Conservation (phyloP, 352 stramenopile genomes). For the Phytopythium boreale region DNA sequence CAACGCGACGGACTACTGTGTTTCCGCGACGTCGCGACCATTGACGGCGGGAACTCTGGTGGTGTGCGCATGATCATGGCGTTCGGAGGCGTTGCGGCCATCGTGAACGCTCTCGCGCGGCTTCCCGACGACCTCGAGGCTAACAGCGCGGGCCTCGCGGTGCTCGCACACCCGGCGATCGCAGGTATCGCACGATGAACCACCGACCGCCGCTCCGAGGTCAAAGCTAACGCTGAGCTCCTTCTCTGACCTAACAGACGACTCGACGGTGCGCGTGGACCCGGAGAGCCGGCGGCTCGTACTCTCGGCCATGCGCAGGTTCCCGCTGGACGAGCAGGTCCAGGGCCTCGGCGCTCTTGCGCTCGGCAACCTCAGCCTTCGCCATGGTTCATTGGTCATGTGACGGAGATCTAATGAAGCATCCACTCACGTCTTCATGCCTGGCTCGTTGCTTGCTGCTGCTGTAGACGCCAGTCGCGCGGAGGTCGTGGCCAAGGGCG, state of each 20-base stretch:
- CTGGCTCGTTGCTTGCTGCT: background rate
- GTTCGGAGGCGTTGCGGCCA: constrained; percentile 33
- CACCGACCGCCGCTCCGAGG: background rate
- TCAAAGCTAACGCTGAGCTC: background rate
- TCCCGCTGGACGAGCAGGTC: constrained; percentile 54
- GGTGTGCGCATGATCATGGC: constrained; percentile 37
- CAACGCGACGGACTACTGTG: constrained; percentile 50
- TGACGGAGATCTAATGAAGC: background rate
- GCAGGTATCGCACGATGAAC: constrained; percentile 17
- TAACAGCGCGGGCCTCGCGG: constrained; percentile 44
- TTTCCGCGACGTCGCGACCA: constrained; percentile 26
- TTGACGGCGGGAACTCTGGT: constrained; percentile 14
- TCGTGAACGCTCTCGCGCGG: constrained; percentile 46
- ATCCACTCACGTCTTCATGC: background rate
- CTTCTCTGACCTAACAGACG: constrained; percentile 16
- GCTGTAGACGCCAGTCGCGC: constrained; percentile 50
- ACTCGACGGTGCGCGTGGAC: constrained; percentile 43
- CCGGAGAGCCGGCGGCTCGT: constrained; percentile 51
- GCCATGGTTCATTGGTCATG: constrained; percentile 25
- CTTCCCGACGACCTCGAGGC: constrained; percentile 48
- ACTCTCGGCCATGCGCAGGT: constrained; percentile 53
- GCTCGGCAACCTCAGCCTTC: constrained; percentile 54
- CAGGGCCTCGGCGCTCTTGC: constrained; percentile 51
- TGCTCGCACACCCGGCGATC: constrained; percentile 54
- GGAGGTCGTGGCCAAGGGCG: constrained; percentile 56